Evolutionary conservation across 169 alveolate species (phyloP).

Genomic region (Miamiensis avidus): DNA sequence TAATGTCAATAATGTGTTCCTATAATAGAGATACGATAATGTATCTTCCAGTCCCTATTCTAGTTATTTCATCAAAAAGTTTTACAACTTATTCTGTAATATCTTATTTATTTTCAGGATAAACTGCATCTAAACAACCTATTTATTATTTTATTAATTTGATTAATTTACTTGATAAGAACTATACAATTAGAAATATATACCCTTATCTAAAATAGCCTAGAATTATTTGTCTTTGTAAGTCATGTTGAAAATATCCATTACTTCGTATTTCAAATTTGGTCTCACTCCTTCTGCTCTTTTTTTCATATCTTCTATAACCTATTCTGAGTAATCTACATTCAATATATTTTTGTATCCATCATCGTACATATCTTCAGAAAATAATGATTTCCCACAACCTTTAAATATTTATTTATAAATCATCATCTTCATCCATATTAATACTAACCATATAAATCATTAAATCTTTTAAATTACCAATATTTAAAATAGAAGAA

Average conservation of each 20-base stretch:
- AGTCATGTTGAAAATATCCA: slow-evolving; percentile 31
- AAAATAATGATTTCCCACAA: slow-evolving; percentile 48
- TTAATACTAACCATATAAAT: slow-evolving; percentile 9
- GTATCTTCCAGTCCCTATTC: slow-evolving; percentile 24
- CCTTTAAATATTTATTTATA: slow-evolving; percentile 35
- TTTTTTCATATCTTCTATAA: slow-evolving; percentile 35
- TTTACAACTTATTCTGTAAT: slow-evolving; percentile 17
- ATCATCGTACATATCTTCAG: slow-evolving; percentile 50
- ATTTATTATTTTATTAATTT: no score
- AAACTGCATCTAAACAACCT: slow-evolving; percentile 38
- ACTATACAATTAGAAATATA: background rate
- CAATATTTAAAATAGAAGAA: slow-evolving; percentile 35
- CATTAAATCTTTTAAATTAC: slow-evolving; percentile 34
- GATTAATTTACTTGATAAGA: no score
- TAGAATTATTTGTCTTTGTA: slow-evolving; percentile 27
- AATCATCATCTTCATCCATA: slow-evolving; percentile 7
- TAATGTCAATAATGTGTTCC: slow-evolving; percentile 27
- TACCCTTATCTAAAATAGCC: slow-evolving; percentile 38
- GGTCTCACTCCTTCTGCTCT: slow-evolving; percentile 45
- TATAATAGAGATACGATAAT: slow-evolving; percentile 25
- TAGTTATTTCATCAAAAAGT: slow-evolving; percentile 19
- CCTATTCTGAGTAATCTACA: slow-evolving; percentile 43
- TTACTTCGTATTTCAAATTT: slow-evolving; percentile 31
- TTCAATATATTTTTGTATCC: slow-evolving; percentile 40
- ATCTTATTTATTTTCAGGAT: slow-evolving; percentile 39